Conservation (phyloP, 2,329 filamentous ascomycete species). For the Rugonectria rugulosa region DNA sequence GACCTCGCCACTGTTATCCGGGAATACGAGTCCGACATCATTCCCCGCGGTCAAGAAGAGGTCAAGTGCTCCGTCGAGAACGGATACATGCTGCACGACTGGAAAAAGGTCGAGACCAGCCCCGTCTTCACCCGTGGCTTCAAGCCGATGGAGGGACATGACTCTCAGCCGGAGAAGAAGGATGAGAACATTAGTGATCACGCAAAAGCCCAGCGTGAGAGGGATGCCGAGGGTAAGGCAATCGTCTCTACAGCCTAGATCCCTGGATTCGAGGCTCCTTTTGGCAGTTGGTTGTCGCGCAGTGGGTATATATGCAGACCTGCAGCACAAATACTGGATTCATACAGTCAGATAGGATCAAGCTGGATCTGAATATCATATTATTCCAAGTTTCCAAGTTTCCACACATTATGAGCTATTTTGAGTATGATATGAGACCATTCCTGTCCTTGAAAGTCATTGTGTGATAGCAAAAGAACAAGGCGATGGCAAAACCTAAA, state of each 20-base stretch:
- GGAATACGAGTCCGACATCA: conserved; percentile 29
- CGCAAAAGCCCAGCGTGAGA: not conserved
- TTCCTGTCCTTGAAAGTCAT: too few species aligned
- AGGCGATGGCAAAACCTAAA: too few species aligned
- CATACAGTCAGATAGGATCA: too few species aligned
- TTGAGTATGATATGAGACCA: too few species aligned
- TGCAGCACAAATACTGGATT: too few species aligned
- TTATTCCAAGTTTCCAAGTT: too few species aligned
- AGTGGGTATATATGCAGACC: too few species aligned
- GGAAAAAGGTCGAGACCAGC: conserved; percentile 30
- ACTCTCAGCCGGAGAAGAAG: conserved; percentile 5
- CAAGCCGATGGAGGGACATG: conserved; percentile 34
- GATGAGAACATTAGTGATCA: conserved; percentile 3
- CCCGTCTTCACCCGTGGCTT: conserved; percentile 33
- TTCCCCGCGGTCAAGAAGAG: conserved; percentile 32
- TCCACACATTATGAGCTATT: too few species aligned
- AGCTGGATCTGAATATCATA: too few species aligned
- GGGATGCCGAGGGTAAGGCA: not conserved
- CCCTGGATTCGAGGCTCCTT: not conserved
- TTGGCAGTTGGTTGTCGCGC: not conserved
- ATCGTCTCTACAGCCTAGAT: not conserved
- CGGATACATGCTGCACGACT: conserved; percentile 34
- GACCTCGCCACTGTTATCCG: conserved; percentile 13
- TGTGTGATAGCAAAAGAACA: too few species aligned
- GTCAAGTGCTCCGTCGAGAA: conserved; percentile 35